These are phyloP conservation scores for Sporothrix curviconia DNA, from an alignment of 2,329 filamentous ascomycete genomes.

Conservation along the genomic window DNA sequence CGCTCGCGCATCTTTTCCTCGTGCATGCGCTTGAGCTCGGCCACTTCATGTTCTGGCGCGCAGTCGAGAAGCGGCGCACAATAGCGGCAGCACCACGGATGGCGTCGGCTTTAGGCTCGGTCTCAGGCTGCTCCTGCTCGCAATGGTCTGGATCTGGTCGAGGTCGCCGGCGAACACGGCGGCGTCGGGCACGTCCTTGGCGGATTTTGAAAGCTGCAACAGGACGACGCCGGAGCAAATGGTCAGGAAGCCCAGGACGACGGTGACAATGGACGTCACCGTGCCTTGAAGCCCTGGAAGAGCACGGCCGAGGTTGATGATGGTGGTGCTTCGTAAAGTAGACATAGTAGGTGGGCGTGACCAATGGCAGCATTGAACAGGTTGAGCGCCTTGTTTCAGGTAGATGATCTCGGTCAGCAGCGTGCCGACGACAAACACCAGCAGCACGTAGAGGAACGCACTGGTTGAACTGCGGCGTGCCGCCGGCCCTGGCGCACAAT, in stretches of 20 bases:
- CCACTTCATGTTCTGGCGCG: slow-evolving; percentile 66
- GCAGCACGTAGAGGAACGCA: slow-evolving; percentile 92
- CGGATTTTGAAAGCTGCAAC: slow-evolving; percentile 93
- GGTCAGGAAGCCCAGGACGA: slow-evolving; percentile 86
- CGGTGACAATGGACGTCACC: slow-evolving; percentile 70
- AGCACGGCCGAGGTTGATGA: slow-evolving; percentile 87
- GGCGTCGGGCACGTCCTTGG: slow-evolving; percentile 91
- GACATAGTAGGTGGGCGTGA: slow-evolving; percentile 97
- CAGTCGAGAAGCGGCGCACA: slow-evolving; percentile 70
- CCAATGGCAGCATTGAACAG: slow-evolving; percentile 92
- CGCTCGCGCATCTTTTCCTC: slow-evolving; percentile 67
- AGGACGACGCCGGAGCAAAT: slow-evolving; percentile 92
- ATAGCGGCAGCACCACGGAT: slow-evolving; percentile 88
- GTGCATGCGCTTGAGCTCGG: slow-evolving; percentile 70
- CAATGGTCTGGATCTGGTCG: slow-evolving; percentile 91
- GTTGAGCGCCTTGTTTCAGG: slow-evolving; percentile 99
- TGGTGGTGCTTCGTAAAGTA: slow-evolving; percentile 95
- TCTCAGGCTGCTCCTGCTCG: slow-evolving; percentile 95
- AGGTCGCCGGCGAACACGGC: slow-evolving; percentile 89
- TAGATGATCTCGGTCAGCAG: slow-evolving; percentile 91
- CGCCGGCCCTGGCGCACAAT: slow-evolving; percentile 80
- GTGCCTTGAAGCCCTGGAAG: slow-evolving; percentile 89
- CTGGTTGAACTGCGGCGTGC: slow-evolving; percentile 84
- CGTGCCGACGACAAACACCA: slow-evolving; percentile 86
- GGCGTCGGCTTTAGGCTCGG: slow-evolving; percentile 91